Base-by-base conservation (phyloP, 2,329 filamentous ascomycete species). In the Knoxdaviesia capensis region DNA sequence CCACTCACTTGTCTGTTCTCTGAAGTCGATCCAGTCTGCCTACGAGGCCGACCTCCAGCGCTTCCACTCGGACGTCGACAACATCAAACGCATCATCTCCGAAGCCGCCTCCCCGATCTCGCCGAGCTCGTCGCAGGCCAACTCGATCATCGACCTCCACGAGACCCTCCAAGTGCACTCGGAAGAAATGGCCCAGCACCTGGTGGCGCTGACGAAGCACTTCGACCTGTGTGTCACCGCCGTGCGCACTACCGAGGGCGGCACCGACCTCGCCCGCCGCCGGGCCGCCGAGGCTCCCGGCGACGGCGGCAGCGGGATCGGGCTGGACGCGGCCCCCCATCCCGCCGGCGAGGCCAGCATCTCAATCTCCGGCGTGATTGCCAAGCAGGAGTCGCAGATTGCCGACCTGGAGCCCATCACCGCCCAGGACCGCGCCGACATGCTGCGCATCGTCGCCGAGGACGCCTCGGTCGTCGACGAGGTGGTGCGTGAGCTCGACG, bases 221-320 rank as follows among this genome's bases (percentile, higher is more conserved):
- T 94, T 94, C 55, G 88, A 96, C 56, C 74, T 93, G 48, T 94
- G 88, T 56, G 83, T 93, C 9, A 88, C 80, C 1, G 88, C 88
- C 1, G 79, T 94, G 37, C 82, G 86, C 45, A 85, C 88, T 41
- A 94, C 87, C 3, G 86, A 94, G 60, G 81, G 80, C 31, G 81
- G 78, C 5, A 75, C 76, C 8, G 79, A 75, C 5, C 64, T 77
- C 38, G 80, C 78, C 5, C 72, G 77, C 7, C 69, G 72, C 41
- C 79, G 74, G 48, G 79, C 75, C 0, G 78, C 77, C 37, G 78
- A 82, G 49, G 69, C 69, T 31, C 71, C 53, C 47, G 68, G 59
- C 44, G 53, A 39, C 47, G 52, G 47, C 36, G 54, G 50, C 43
- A 50, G 49, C 38, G 37, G 28, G 48, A 55, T 31, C 20, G 20